phyloP scores from a whole-genome alignment of 106 monocot species.

The Dactylorhiza incarnata region DNA sequence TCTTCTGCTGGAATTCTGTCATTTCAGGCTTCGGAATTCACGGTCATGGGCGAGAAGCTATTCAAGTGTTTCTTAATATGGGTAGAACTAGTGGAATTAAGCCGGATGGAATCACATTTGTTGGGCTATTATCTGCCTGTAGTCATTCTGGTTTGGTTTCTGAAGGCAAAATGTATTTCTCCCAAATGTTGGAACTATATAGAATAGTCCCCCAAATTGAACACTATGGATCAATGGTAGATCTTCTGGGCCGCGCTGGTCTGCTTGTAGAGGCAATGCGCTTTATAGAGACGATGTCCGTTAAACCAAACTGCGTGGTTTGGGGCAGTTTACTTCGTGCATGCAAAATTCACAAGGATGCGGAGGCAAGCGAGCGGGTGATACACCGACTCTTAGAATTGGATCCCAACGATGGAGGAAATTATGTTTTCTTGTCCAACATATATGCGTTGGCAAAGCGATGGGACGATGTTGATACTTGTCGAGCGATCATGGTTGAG shows the following conservation, averaged over 20 bases:
- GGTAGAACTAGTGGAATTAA: slow-evolving; percentile 9
- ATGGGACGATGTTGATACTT: slow-evolving; percentile 38
- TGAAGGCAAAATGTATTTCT: slow-evolving; percentile 39
- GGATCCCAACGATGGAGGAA: slow-evolving; percentile 36
- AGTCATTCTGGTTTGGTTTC: slow-evolving; percentile 52
- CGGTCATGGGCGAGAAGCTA: slow-evolving; percentile 37
- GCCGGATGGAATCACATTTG: slow-evolving; percentile 50
- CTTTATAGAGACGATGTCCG: slow-evolving; percentile 9
- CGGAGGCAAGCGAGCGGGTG: background rate
- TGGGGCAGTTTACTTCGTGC: slow-evolving; percentile 19
- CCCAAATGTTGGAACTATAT: slow-evolving; percentile 28
- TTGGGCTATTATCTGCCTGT: slow-evolving; percentile 43
- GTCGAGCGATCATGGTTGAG: slow-evolving; percentile 32
- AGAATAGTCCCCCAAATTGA: slow-evolving; percentile 38
- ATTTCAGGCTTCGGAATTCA: slow-evolving; percentile 49
- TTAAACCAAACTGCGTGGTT: slow-evolving; percentile 9
- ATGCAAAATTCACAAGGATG: slow-evolving; percentile 7
- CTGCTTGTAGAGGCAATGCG: slow-evolving; percentile 7
- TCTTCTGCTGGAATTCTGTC: slow-evolving; percentile 64
- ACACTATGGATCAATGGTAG: slow-evolving; percentile 53
- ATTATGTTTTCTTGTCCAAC: slow-evolving; percentile 38
- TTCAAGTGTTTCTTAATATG: slow-evolving; percentile 37
- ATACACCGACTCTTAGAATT: slow-evolving; percentile 18
- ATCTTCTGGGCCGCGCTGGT: slow-evolving; percentile 12
- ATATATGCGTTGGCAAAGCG: slow-evolving; percentile 17